These are phyloP conservation scores for Leccinum incarnatum DNA, from an alignment of 768 basidiomycete genomes.

Conservation along the genomic window DNA sequence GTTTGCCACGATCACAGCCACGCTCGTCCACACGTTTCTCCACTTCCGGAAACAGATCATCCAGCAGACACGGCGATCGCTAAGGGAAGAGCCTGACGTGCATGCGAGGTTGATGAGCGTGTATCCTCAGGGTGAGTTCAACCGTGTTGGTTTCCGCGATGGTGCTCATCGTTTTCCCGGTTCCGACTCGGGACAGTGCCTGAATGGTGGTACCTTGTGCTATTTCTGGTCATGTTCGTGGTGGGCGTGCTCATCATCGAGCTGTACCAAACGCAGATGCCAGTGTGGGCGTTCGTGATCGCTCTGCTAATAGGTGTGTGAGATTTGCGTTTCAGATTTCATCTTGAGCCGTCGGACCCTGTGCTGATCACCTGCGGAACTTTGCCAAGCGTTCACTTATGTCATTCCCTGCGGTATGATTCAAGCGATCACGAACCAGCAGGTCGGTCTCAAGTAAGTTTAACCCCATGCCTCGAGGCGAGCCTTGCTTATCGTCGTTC, in stretches of 20 bases:
- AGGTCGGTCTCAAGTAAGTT: constrained; percentile 59
- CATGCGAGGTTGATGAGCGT: constrained; percentile 78
- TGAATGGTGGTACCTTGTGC: constrained; percentile 77
- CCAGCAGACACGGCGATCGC: constrained; percentile 63
- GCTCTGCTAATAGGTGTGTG: constrained; percentile 50
- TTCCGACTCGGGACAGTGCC: constrained; percentile 48
- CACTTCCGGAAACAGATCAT: constrained; percentile 81
- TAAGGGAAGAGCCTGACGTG: constrained; percentile 79
- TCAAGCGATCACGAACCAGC: constrained; percentile 76
- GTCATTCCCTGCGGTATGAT: constrained; percentile 57
- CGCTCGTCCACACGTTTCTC: constrained; percentile 39
- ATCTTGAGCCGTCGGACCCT: background rate
- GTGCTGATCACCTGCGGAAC: background rate
- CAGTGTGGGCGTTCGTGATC: constrained; percentile 65
- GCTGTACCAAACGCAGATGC: constrained; percentile 70
- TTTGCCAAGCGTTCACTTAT: constrained; percentile 38
- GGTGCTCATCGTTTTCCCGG: background rate
- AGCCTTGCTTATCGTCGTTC: constrained; percentile 1
- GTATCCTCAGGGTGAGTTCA: constrained; percentile 47
- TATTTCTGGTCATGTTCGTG: constrained; percentile 70
- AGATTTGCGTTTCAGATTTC: background rate
- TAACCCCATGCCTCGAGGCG: background rate
- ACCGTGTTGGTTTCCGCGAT: background rate
- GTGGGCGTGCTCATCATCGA: constrained; percentile 70
- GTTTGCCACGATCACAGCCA: constrained; percentile 68